phyloP scores from a whole-genome alignment of 2,329 filamentous ascomycete genomes.

The Colletotrichum kahawae region DNA sequence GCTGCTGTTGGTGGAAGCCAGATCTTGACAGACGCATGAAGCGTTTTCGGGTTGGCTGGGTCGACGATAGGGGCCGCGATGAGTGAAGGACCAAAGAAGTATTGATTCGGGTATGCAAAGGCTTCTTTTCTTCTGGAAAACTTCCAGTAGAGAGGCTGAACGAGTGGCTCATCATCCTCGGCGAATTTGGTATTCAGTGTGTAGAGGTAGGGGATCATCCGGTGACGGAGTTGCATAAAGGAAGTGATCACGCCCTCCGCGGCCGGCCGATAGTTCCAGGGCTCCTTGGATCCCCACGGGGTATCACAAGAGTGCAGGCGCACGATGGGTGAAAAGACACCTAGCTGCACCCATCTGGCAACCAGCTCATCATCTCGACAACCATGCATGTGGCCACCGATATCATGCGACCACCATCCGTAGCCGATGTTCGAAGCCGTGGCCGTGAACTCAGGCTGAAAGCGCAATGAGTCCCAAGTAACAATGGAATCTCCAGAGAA shows the following conservation, averaged over 20 bases:
- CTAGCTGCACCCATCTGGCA: constrained; percentile 66
- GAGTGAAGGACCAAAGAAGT: background rate
- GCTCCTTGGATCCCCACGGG: background rate
- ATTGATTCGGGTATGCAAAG: background rate
- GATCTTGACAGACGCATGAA: background rate
- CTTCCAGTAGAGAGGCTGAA: background rate
- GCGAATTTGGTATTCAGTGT: background rate
- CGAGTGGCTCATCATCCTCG: background rate
- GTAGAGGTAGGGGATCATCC: background rate
- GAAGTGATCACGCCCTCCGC: background rate
- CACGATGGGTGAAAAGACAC: constrained; percentile 36
- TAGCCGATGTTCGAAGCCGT: constrained; percentile 60
- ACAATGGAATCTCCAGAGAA: background rate
- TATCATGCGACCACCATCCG: constrained; percentile 73
- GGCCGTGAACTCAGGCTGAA: background rate
- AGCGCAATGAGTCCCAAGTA: background rate
- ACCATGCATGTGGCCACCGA: constrained; percentile 67
- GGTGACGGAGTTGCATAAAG: background rate
- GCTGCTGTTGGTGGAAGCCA: background rate
- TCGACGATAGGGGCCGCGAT: background rate
- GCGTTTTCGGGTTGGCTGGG: background rate
- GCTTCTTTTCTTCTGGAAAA: background rate
- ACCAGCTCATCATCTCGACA: constrained; percentile 62
- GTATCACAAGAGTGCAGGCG: background rate
- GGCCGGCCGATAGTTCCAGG: background rate